Percentiles rank a stretch among this genome's conserved stretches.
Evolutionary conservation across 192 early-diverging fungal species (phyloP).

Genomic region (Podila horticola): DNA sequence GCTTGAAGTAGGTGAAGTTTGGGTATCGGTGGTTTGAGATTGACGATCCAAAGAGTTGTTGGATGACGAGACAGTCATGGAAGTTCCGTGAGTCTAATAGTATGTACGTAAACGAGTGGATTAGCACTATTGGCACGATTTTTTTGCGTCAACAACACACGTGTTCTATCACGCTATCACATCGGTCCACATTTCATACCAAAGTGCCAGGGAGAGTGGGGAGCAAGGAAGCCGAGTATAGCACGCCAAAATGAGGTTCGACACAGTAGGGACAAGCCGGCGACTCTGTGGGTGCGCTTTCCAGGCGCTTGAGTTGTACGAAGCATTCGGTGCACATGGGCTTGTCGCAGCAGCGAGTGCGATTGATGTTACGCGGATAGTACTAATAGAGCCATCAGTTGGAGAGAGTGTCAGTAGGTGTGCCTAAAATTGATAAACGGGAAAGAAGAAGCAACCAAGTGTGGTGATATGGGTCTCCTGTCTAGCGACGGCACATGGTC

Average conservation of each 20-base stretch:
- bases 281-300: slow-evolving; percentile 66
- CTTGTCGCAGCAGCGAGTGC: slow-evolving; percentile 92
- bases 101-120: neutral
- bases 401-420: neutral
- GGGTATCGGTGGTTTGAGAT: slow-evolving; percentile 1
- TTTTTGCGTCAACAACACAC: neutral
- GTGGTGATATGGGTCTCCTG: no score
- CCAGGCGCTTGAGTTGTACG: slow-evolving; percentile 92
- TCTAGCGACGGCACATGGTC: no score
- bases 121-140: slow-evolving; percentile 1
- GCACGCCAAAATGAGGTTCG: slow-evolving; percentile 83
- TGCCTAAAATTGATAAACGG: neutral
- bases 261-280: slow-evolving; percentile 93
- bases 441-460: neutral
- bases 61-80: slow-evolving; percentile 39
- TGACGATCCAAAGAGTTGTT: slow-evolving; percentile 29
- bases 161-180: no score
- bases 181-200: slow-evolving; percentile 17
- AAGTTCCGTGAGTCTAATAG: slow-evolving; percentile 14
- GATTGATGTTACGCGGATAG: slow-evolving; percentile 93
- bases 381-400: slow-evolving; percentile 57
- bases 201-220: slow-evolving; percentile 20
- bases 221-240: slow-evolving; percentile 69
- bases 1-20: slow-evolving; percentile 33
- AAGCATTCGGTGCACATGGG: slow-evolving; percentile 98